Conservation (phyloP, 768 basidiomycete genomes). For the Pisolithus tinctorius region DNA sequence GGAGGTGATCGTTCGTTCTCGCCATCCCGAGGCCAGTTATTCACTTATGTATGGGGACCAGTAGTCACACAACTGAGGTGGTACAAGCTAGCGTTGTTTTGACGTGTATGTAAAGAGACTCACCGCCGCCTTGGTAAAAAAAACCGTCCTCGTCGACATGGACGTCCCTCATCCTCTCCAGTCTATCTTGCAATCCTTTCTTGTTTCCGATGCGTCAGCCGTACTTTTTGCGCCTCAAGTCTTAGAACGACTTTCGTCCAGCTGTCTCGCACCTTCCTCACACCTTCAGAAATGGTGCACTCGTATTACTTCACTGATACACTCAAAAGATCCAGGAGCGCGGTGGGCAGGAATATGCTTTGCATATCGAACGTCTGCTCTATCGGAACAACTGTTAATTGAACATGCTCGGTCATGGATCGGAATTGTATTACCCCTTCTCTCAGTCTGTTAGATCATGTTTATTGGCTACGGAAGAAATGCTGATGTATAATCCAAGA, state of each 20-base stretch:
- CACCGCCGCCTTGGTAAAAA: neutral
- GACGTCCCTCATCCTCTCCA: slow-evolving; percentile 50
- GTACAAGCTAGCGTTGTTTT: slow-evolving; percentile 17
- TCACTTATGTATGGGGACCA: too few species aligned
- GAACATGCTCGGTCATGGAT: slow-evolving; percentile 74
- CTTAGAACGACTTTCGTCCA: slow-evolving; percentile 45
- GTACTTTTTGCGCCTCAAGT: slow-evolving; percentile 54
- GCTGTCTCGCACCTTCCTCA: slow-evolving; percentile 52
- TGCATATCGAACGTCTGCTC: slow-evolving; percentile 55
- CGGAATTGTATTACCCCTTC: slow-evolving; percentile 51
- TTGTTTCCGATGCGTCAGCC: slow-evolving; percentile 62
- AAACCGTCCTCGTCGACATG: slow-evolving; percentile 25
- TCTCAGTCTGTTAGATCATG: slow-evolving; percentile 52
- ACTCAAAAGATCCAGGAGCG: slow-evolving; percentile 69
- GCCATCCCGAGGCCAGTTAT: slow-evolving; percentile 5
- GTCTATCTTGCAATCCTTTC: slow-evolving; percentile 59
- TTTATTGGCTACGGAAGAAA: slow-evolving; percentile 9
- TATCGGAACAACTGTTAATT: slow-evolving; percentile 55
- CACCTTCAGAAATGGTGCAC: slow-evolving; percentile 71
- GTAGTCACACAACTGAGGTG: too few species aligned
- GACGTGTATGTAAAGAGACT: slow-evolving; percentile 19
- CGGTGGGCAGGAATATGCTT: slow-evolving; percentile 79
- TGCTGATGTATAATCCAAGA: slow-evolving; percentile 37
- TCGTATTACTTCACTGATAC: slow-evolving; percentile 67
- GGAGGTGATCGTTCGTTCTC: slow-evolving; percentile 17